These are phyloP conservation scores for Coleophoma crateriformis DNA, from an alignment of 2,329 filamentous ascomycete genomes.

Conservation along the genomic window DNA sequence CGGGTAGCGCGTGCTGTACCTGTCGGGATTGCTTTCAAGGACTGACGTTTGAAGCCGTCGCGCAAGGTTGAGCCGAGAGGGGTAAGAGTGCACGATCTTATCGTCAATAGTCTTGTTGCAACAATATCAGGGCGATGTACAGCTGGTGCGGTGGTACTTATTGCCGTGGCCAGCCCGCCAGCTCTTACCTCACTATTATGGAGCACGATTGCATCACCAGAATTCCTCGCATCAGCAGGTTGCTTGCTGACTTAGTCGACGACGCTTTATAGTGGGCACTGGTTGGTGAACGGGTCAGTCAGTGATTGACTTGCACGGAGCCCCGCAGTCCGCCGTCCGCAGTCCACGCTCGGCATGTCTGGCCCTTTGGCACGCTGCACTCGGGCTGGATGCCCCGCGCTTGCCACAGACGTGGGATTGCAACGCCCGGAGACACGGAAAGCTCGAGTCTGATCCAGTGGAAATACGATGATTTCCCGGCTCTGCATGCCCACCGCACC, in stretches of 20 bases:
- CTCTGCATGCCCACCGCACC: background rate
- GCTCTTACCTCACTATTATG: too few species aligned
- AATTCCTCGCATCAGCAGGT: too few species aligned
- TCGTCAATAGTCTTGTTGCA: background rate
- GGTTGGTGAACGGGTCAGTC: background rate
- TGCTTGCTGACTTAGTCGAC: too few species aligned
- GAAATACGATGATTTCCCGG: conserved; percentile 17
- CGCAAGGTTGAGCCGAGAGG: background rate
- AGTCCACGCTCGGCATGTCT: too few species aligned
- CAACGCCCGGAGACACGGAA: background rate
- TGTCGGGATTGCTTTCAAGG: background rate
- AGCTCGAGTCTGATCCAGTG: conserved; percentile 3
- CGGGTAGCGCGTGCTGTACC: background rate
- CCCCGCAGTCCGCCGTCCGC: background rate
- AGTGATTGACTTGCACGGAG: background rate
- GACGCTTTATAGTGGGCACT: too few species aligned
- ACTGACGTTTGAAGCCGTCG: background rate
- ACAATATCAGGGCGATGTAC: background rate
- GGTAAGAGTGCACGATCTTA: background rate
- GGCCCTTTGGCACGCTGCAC: too few species aligned
- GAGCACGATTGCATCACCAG: too few species aligned
- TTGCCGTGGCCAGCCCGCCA: too few species aligned
- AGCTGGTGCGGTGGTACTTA: background rate
- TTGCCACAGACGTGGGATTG: background rate
- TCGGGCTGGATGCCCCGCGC: too few species aligned